A percentile compares a stretch with the other conserved stretches of the same genome.
These are phyloP conservation scores for Colletotrichum sublineola DNA, from an alignment of 2,329 filamentous ascomycete genomes.

Conservation along the genomic window DNA sequence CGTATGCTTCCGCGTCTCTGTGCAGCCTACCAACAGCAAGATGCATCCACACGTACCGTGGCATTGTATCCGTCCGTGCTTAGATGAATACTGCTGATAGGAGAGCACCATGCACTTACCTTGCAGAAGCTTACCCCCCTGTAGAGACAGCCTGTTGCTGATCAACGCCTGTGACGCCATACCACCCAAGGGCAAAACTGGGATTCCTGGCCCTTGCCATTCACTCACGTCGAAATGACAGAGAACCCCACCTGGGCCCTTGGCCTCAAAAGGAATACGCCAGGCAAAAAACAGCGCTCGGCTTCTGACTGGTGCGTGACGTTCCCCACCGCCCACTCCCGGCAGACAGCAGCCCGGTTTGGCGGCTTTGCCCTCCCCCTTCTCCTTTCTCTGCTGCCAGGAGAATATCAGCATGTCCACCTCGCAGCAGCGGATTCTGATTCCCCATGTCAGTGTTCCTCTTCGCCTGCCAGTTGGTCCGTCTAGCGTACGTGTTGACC, in stretches of 20 bases:
- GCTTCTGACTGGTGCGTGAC: constrained; percentile 29
- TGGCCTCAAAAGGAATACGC: constrained; percentile 1
- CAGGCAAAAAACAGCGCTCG: constrained; percentile 26
- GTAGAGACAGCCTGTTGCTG: constrained; percentile 39
- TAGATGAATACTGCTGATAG: no score
- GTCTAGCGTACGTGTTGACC: background rate
- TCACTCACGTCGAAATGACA: constrained; percentile 9
- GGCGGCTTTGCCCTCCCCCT: constrained; percentile 26
- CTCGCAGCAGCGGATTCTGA: constrained; percentile 29
- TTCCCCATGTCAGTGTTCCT: constrained; percentile 16
- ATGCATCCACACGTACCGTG: background rate
- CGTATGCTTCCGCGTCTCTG: background rate
- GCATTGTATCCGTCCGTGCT: background rate
- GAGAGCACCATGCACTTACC: no score
- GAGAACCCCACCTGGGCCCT: constrained; percentile 27
- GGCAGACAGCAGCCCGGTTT: constrained; percentile 41
- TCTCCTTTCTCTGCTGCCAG: background rate
- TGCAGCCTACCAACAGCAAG: background rate
- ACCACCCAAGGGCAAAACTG: constrained; percentile 38
- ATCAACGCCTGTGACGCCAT: constrained; percentile 53
- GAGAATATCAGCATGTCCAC: constrained; percentile 19
- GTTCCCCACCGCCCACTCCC: constrained; percentile 33
- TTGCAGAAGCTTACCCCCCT: constrained; percentile 6
- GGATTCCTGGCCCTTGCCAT: constrained; percentile 25
- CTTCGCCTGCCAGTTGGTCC: background rate